phyloP scores from a whole-genome alignment of 1,284 basidiomycete species.

The Pascua sp. region DNA sequence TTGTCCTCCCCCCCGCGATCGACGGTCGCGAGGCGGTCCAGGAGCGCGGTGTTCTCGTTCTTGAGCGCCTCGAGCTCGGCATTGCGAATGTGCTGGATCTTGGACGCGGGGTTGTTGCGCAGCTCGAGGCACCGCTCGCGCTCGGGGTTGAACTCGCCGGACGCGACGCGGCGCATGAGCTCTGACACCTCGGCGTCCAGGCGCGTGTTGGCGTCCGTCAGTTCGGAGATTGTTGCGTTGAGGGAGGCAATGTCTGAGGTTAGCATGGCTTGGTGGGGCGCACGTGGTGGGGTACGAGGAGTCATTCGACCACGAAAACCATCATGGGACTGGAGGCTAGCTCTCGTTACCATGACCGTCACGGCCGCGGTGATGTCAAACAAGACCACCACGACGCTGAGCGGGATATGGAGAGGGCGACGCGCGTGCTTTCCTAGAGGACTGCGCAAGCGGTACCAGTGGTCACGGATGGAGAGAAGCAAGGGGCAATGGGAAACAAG shows the following conservation, averaged over 20 bases:
- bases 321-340: too few relatives aligned
- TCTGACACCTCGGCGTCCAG: constrained; percentile 52
- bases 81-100: constrained; percentile 52
- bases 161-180: constrained; percentile 51
- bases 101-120: constrained; percentile 51
- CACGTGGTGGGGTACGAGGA: background rate
- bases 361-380: too few relatives aligned
- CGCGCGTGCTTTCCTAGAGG: too few relatives aligned
- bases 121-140: constrained; percentile 53
- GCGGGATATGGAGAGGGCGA: too few relatives aligned
- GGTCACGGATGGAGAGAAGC: too few relatives aligned
- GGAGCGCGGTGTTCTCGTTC: constrained; percentile 53
- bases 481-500: background rate
- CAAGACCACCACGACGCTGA: too few relatives aligned
- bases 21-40: constrained; percentile 41
- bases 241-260: constrained; percentile 11
- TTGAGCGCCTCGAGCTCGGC: constrained; percentile 52
- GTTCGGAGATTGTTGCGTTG: constrained; percentile 29
- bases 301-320: too few relatives aligned
- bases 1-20: constrained; percentile 1
- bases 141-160: constrained; percentile 54
- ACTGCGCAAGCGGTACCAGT: too few relatives aligned
- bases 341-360: too few relatives aligned
- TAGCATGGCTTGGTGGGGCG: background rate
- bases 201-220: constrained; percentile 49